Conservation (phyloP, 2,329 filamentous ascomycete species). For the Leptographium radiaticola region DNA sequence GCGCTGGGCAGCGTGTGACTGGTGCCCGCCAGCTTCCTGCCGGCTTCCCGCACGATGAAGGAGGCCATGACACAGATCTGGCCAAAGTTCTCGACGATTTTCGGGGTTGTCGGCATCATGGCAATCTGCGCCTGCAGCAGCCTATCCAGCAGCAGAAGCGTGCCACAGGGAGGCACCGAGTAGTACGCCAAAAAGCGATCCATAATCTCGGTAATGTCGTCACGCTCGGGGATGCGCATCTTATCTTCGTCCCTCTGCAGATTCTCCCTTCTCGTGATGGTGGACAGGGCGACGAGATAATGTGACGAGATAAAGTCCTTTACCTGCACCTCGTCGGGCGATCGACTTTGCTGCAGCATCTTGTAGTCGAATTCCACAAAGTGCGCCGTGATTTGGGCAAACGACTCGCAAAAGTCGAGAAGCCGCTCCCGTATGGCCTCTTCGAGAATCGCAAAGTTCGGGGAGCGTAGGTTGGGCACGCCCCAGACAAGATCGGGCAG, state of each 20-base stretch:
- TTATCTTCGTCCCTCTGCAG: background rate
- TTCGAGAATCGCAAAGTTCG: slow-evolving; percentile 3
- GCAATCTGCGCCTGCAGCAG: slow-evolving; percentile 27
- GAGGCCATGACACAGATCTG: slow-evolving; percentile 23
- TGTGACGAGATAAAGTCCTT: slow-evolving; percentile 27
- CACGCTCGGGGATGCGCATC: slow-evolving; percentile 16
- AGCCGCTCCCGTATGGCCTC: slow-evolving; percentile 20
- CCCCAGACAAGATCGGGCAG: slow-evolving; percentile 37
- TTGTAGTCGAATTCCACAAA: slow-evolving; percentile 37
- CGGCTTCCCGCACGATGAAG: slow-evolving; percentile 19
- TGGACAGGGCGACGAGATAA: slow-evolving; percentile 33
- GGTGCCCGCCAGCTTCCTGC: slow-evolving; percentile 12
- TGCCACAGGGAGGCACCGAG: slow-evolving; percentile 20
- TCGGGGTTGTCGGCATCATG: slow-evolving; percentile 32
- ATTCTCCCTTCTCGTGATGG: slow-evolving; percentile 18
- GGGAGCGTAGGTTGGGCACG: slow-evolving; percentile 4
- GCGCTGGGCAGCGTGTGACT: background rate
- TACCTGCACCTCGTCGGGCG: slow-evolving; percentile 18
- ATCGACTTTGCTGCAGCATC: slow-evolving; percentile 16
- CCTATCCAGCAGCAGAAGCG: slow-evolving; percentile 27
- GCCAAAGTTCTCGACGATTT: slow-evolving; percentile 29
- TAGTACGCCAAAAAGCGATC: slow-evolving; percentile 27
- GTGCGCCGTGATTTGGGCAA: slow-evolving; percentile 36
- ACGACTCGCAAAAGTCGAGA: slow-evolving; percentile 25
- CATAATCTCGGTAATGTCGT: slow-evolving; percentile 27